phyloP scores from a whole-genome alignment of 164 flowering plant species.

The Paratinospora sagittata region DNA sequence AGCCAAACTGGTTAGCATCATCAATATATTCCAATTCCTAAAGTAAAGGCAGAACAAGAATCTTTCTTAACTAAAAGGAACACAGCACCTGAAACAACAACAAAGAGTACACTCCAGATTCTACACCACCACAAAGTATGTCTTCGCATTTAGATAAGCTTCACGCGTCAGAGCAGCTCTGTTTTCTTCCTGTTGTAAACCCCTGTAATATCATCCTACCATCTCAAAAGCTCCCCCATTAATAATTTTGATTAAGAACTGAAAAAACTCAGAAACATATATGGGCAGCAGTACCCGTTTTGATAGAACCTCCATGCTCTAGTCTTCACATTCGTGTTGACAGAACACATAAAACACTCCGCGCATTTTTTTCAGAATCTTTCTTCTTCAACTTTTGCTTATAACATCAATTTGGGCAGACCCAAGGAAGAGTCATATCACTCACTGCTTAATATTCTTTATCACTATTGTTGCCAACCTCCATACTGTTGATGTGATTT shows the following conservation, averaged over 20 bases:
- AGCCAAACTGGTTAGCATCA: too few relatives aligned
- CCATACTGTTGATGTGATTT: constrained; percentile 68
- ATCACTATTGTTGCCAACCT: constrained; percentile 65
- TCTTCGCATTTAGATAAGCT: background rate
- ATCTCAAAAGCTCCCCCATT: background rate
- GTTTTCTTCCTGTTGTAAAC: too few relatives aligned
- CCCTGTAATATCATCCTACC: too few relatives aligned
- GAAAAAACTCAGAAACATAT: background rate
- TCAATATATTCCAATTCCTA: background rate
- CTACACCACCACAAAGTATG: background rate
- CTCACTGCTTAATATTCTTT: background rate
- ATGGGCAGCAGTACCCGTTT: background rate
- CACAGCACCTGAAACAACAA: too few relatives aligned
- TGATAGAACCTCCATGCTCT: background rate
- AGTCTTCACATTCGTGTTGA: background rate
- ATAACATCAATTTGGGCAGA: background rate
- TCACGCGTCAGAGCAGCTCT: background rate
- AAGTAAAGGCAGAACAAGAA: background rate
- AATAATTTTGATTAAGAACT: background rate
- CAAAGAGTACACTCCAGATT: too few relatives aligned
- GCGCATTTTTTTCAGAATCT: background rate
- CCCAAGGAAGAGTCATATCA: background rate
- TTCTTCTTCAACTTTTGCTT: background rate
- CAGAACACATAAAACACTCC: background rate
- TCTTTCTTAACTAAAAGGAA: too few relatives aligned